Percentiles rank a stretch among this genome's conserved stretches.
phyloP scores from a whole-genome alignment of 192 early-diverging fungal genomes.

The Coemansia sp. region DNA sequence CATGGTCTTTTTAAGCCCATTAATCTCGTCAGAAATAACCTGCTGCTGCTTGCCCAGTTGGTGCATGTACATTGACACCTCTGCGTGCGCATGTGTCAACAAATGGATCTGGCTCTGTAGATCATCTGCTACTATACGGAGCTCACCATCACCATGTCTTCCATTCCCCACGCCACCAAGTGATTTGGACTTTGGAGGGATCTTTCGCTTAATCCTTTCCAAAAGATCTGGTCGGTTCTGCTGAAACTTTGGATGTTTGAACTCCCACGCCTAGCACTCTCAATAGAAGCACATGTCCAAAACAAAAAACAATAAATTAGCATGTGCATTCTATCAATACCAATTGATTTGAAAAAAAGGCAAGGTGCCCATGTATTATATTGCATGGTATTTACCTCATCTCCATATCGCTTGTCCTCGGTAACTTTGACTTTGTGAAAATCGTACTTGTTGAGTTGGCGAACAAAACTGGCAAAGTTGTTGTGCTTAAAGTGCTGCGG shows the following conservation, averaged over 20 bases:
- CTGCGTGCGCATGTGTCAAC: constrained; percentile 52
- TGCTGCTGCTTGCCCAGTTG: constrained; percentile 55
- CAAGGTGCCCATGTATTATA: neutral
- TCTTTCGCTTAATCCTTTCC: constrained; percentile 71
- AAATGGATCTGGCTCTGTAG: constrained; percentile 53
- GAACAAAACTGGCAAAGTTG: constrained; percentile 89
- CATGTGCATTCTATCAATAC: neutral
- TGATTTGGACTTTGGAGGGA: constrained; percentile 53
- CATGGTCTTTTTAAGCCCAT: constrained; percentile 55
- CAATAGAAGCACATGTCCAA: neutral
- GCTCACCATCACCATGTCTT: constrained; percentile 36
- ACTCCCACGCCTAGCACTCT: constrained; percentile 76
- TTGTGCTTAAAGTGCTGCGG: constrained; percentile 91
- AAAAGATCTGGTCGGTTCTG: constrained; percentile 67
- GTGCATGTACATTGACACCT: constrained; percentile 56
- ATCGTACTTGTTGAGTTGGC: constrained; percentile 85
- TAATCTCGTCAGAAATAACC: constrained; percentile 51
- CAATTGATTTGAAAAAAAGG: neutral
- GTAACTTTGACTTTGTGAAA: constrained; percentile 72
- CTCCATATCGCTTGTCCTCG: constrained; percentile 51
- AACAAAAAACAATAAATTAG: neutral
- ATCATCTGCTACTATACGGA: constrained; percentile 46
- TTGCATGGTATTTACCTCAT: constrained; percentile 34
- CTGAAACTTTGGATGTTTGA: constrained; percentile 82
- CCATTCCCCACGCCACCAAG: constrained; percentile 42